Percentiles rank a stretch among this genome's conserved stretches.
These are phyloP conservation scores for Kwoniella botswanensis DNA, from an alignment of 768 basidiomycete genomes.

Conservation along the genomic window DNA sequence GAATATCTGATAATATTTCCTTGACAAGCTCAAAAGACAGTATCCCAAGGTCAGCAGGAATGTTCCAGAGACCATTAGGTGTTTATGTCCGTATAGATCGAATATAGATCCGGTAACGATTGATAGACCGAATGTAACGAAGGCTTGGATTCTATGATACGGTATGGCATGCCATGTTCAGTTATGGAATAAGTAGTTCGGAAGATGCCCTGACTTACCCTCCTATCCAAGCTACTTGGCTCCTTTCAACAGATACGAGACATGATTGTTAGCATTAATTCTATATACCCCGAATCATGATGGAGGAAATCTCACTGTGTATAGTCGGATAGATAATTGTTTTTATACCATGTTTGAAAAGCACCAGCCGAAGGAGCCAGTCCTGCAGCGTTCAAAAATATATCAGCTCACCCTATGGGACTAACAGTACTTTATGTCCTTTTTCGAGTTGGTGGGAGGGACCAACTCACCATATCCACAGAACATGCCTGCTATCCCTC, in stretches of 20 bases:
- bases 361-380: constrained; percentile 32
- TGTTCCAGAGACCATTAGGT: constrained; percentile 26
- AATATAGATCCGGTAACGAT: constrained; percentile 40
- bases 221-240: constrained; percentile 38
- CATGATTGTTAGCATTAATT: neutral
- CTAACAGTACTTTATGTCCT: neutral
- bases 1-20: constrained; percentile 36
- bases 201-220: too few species aligned
- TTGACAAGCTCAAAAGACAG: constrained; percentile 28
- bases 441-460: neutral
- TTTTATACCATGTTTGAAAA: constrained; percentile 37
- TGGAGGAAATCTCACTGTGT: constrained; percentile 14
- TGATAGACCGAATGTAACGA: constrained; percentile 32
- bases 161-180: too few species aligned
- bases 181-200: too few species aligned
- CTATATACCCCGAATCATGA: too few species aligned
- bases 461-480: neutral
- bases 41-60: constrained; percentile 27
- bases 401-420: constrained; percentile 3
- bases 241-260: constrained; percentile 14
- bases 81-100: constrained; percentile 34
- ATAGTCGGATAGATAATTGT: constrained; percentile 23
- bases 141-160: constrained; percentile 32
- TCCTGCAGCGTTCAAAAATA: constrained; percentile 24
- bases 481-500: constrained; percentile 8